Conservation (phyloP, 2,329 filamentous ascomycete genomes). For the Neospermospora avenae region DNA sequence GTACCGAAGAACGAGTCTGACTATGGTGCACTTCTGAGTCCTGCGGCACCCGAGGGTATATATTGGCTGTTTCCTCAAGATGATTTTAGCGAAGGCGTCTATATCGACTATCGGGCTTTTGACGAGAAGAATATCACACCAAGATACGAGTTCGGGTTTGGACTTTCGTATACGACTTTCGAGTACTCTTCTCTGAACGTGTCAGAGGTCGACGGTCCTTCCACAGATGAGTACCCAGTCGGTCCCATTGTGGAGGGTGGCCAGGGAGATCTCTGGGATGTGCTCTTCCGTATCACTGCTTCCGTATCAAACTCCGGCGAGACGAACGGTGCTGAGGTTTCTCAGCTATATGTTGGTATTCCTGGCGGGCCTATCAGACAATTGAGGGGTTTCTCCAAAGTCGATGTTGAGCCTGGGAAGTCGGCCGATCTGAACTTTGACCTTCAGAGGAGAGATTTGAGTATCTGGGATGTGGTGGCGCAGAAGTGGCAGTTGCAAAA, state of each 20-base stretch:
- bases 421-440: slow-evolving; percentile 46
- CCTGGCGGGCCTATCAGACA: slow-evolving; percentile 51
- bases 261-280: slow-evolving; percentile 53
- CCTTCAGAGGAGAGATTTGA: slow-evolving; percentile 59
- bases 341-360: slow-evolving; percentile 34
- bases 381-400: slow-evolving; percentile 61
- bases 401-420: slow-evolving; percentile 46
- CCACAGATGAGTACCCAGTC: slow-evolving; percentile 41
- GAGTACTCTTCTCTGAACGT: slow-evolving; percentile 41
- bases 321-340: slow-evolving; percentile 33
- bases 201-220: slow-evolving; percentile 39
- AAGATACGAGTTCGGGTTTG: slow-evolving; percentile 42
- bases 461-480: slow-evolving; percentile 57
- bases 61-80: slow-evolving; percentile 38
- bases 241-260: slow-evolving; percentile 51
- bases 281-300: slow-evolving; percentile 46
- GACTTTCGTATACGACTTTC: slow-evolving; percentile 55
- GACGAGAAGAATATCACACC: slow-evolving; percentile 38
- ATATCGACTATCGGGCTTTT: slow-evolving; percentile 53
- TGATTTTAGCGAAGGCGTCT: slow-evolving; percentile 47
- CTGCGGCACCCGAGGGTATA: slow-evolving; percentile 11
- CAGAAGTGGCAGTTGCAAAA: slow-evolving; percentile 54
- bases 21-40: slow-evolving; percentile 52
- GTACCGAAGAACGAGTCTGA: slow-evolving; percentile 55
- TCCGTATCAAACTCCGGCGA: slow-evolving; percentile 51